A percentile compares a stretch with the other conserved stretches of the same genome.
Evolutionary conservation across 371 early-diverging fungal species (phyloP).

Genomic region (Rhizopus stolonifer): DNA sequence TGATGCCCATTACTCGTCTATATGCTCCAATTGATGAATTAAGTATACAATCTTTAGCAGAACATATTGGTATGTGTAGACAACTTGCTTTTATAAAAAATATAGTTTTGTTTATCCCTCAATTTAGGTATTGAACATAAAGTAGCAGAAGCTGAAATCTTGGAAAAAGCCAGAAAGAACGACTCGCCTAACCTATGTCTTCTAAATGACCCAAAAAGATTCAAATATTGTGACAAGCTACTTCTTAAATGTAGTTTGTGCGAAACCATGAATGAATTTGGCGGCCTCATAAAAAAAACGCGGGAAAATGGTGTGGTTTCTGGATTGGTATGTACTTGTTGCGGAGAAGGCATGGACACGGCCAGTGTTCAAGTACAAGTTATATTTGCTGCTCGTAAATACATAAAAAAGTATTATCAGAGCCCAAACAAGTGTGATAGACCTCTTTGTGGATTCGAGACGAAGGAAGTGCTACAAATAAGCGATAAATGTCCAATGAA

Average conservation of each 20-base stretch:
- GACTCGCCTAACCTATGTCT: constrained; percentile 51
- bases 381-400: constrained; percentile 47
- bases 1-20: constrained; percentile 85
- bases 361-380: constrained; percentile 55
- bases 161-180: constrained; percentile 22
- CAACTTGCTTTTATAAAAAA: no score
- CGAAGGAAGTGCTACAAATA: constrained; percentile 39
- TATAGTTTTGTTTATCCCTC: neutral
- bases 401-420: constrained; percentile 62
- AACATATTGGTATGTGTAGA: constrained; percentile 60
- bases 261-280: constrained; percentile 41
- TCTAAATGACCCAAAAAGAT: constrained; percentile 76
- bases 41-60: constrained; percentile 65
- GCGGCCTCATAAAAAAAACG: constrained; percentile 49
- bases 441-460: constrained; percentile 43
- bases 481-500: constrained; percentile 67
- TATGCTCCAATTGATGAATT: constrained; percentile 80
- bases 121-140: neutral
- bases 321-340: constrained; percentile 57
- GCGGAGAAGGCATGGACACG: constrained; percentile 30
- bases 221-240: constrained; percentile 64
- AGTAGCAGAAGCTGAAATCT: constrained; percentile 59
- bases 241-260: constrained; percentile 63
- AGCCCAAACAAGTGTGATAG: constrained; percentile 67
- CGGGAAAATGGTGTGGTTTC: constrained; percentile 6